A percentile compares a stretch with the other conserved stretches of the same genome.
Evolutionary conservation across 345 rosid genomes (phyloP).

Genomic region (Noccaea caerulescens): DNA sequence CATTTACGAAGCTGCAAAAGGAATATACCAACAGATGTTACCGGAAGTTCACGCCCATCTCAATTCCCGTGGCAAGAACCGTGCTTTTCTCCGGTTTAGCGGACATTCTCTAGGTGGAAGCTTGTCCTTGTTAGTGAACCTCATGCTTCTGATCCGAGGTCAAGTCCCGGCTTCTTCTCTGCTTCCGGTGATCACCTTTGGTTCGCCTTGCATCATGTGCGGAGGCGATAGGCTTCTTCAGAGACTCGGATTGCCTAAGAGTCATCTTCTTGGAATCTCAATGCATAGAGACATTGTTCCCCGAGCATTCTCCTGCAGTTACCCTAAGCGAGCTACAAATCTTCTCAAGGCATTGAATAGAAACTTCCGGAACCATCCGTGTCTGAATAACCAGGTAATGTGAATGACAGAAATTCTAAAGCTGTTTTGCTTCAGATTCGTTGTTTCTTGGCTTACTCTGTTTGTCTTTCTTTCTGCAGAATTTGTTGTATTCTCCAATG

Average conservation of each 20-base stretch:
- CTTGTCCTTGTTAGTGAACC: slow-evolving; percentile 80
- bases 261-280: slow-evolving; percentile 70
- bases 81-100: slow-evolving; percentile 79
- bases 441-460: slow-evolving; percentile 25
- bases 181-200: slow-evolving; percentile 92
- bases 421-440: slow-evolving; percentile 13
- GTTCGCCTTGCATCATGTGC: slow-evolving; percentile 94
- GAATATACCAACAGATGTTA: slow-evolving; percentile 85
- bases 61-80: slow-evolving; percentile 58
- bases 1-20: slow-evolving; percentile 98
- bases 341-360: slow-evolving; percentile 88
- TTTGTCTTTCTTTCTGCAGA: slow-evolving; percentile 49
- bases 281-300: slow-evolving; percentile 99
- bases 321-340: slow-evolving; percentile 76
- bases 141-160: slow-evolving; percentile 83
- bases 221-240: slow-evolving; percentile 84
- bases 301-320: slow-evolving; percentile 92
- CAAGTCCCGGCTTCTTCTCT: slow-evolving; percentile 77
- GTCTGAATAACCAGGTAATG: slow-evolving; percentile 78
- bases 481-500: slow-evolving; percentile 81
- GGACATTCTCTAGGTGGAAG: slow-evolving; percentile 99
- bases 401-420: background rate
- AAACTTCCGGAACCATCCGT: slow-evolving; percentile 83
- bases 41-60: slow-evolving; percentile 83
- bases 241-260: slow-evolving; percentile 76